Evolutionary conservation across 2,329 filamentous ascomycete species (phyloP).

Genomic region (Colletotrichum graminicola): DNA sequence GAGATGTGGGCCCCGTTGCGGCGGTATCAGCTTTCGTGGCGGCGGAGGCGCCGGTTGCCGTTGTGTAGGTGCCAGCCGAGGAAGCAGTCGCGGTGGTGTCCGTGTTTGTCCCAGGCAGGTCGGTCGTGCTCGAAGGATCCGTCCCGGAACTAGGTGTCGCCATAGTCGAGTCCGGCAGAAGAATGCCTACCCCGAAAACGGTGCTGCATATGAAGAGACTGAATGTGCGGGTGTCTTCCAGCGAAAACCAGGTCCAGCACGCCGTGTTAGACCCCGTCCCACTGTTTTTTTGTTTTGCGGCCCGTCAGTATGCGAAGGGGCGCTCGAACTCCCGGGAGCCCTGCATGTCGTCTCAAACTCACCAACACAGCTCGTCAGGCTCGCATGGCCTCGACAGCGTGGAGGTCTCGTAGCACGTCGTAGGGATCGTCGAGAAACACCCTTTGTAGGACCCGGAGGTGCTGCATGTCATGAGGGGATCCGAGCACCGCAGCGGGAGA

Average conservation of each 20-base stretch:
- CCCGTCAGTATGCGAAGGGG: not conserved
- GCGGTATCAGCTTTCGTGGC: not conserved
- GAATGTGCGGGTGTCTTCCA: not conserved
- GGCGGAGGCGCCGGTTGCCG: not conserved
- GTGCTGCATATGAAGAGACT: constrained; percentile 16
- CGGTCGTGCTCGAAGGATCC: not conserved
- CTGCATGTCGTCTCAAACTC: not conserved
- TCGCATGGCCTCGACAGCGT: not conserved
- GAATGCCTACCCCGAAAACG: not conserved
- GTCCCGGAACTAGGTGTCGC: not conserved
- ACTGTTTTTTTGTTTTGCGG: not conserved
- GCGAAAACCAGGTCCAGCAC: constrained; percentile 20
- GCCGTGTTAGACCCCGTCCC: not conserved
- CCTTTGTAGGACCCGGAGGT: constrained; percentile 25
- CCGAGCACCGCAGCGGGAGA: constrained; percentile 2
- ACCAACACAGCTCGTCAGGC: constrained; percentile 24
- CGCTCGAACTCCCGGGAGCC: not conserved
- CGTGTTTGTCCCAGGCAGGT: not conserved
- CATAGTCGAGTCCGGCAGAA: not conserved
- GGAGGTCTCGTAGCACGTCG: constrained; percentile 12
- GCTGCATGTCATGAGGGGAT: not conserved
- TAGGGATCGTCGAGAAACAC: constrained; percentile 17
- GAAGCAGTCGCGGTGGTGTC: not conserved
- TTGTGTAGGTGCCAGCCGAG: too few relatives aligned
- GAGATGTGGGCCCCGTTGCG: not conserved